Evolutionary conservation across 2,329 filamentous ascomycete genomes (phyloP).

Genomic region (Alternaria arborescens): DNA sequence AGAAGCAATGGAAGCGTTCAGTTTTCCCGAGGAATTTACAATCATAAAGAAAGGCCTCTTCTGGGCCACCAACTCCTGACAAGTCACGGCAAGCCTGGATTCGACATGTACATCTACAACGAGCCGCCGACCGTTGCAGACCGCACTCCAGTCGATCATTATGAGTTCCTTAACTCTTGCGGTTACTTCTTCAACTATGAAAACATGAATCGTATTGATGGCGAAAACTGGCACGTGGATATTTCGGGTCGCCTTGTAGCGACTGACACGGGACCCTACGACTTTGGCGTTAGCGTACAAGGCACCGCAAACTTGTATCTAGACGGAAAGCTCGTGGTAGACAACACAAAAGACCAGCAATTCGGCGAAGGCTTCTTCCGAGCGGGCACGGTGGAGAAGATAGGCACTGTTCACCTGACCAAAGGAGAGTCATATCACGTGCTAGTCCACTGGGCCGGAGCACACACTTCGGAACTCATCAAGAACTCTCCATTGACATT

Average conservation of each 20-base stretch:
- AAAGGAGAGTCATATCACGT: conserved; percentile 62
- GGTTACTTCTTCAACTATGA: not conserved
- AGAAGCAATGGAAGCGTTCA: not conserved
- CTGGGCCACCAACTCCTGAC: not conserved
- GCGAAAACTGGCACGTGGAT: conserved; percentile 5
- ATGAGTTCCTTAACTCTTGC: conserved; percentile 10
- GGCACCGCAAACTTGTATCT: conserved; percentile 47
- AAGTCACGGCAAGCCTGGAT: not conserved
- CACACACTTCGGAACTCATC: not conserved
- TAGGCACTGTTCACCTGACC: conserved; percentile 63
- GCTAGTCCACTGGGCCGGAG: conserved; percentile 10
- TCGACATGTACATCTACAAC: not conserved
- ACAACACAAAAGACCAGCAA: conserved; percentile 58
- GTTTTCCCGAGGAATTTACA: not conserved
- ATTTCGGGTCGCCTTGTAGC: conserved; percentile 21
- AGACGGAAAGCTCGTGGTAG: conserved; percentile 48
- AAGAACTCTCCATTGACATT: conserved; percentile 4
- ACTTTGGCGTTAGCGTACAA: conserved; percentile 21
- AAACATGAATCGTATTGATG: not conserved
- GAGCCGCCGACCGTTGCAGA: not conserved
- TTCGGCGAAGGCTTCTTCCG: conserved; percentile 64
- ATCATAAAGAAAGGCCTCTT: not conserved
- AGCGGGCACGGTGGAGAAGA: conserved; percentile 69
- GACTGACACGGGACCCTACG: conserved; percentile 13
- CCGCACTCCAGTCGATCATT: not conserved